Percentiles rank a stretch among this genome's conserved stretches.
Evolutionary conservation across 352 stramenopile species (phyloP).

Genomic region (Globisporangium middletonii): DNA sequence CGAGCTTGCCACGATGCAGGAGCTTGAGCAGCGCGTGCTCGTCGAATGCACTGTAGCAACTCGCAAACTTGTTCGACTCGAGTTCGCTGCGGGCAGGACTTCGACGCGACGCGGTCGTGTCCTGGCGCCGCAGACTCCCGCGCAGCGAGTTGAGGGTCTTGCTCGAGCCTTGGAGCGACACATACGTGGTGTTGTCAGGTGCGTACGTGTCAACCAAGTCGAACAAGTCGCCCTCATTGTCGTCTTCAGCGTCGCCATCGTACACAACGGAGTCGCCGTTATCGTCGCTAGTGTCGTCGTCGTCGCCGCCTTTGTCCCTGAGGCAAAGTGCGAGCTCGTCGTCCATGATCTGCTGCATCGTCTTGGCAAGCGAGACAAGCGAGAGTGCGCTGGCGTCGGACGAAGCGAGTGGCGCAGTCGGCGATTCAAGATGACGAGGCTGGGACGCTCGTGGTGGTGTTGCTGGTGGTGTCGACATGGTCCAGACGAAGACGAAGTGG

Average conservation of each 20-base stretch:
- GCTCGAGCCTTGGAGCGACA: neutral
- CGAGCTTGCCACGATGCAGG: slow-evolving; percentile 29
- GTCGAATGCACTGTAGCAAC: slow-evolving; percentile 48
- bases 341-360: slow-evolving; percentile 63
- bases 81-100: slow-evolving; percentile 8
- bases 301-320: slow-evolving; percentile 6
- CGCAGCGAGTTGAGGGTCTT: slow-evolving; percentile 23
- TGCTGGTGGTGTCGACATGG: too few relatives aligned
- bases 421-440: too few relatives aligned
- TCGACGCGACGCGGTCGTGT: slow-evolving; percentile 20
- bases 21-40: slow-evolving; percentile 46
- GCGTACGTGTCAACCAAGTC: slow-evolving; percentile 15
- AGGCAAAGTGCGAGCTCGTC: slow-evolving; percentile 23
- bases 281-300: slow-evolving; percentile 6
- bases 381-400: too few relatives aligned
- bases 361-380: slow-evolving; percentile 6
- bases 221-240: slow-evolving; percentile 16
- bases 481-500: too few relatives aligned
- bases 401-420: too few relatives aligned
- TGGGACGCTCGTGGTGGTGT: too few relatives aligned
- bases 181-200: neutral
- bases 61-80: slow-evolving; percentile 25
- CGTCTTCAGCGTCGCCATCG: slow-evolving; percentile 15
- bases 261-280: slow-evolving; percentile 12
- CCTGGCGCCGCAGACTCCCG: slow-evolving; percentile 27